Evolutionary conservation across 768 basidiomycete genomes (phyloP).

Genomic region (Agrocybe praecox): DNA sequence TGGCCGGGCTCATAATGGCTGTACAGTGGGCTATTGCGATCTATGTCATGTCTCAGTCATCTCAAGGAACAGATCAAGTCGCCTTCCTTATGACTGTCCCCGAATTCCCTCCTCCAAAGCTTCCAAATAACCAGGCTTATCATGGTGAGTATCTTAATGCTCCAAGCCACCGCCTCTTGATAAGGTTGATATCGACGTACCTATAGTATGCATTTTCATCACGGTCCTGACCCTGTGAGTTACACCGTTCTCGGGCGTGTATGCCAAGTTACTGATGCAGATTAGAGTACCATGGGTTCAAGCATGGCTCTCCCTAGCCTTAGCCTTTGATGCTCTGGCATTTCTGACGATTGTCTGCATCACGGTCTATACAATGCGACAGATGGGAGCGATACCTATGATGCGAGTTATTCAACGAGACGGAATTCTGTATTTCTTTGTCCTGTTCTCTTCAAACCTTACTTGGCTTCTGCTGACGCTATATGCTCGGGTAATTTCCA

Average conservation of each 20-base stretch:
- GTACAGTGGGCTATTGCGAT: conserved; percentile 2
- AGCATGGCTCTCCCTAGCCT: conserved; percentile 6
- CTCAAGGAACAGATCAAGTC: conserved; percentile 5
- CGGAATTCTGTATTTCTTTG: conserved; percentile 9
- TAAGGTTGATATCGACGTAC: neutral
- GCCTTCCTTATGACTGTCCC: conserved; percentile 7
- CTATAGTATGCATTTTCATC: conserved; percentile 6
- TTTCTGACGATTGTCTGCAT: conserved; percentile 6
- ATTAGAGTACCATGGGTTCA: neutral
- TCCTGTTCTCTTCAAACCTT: conserved; percentile 9
- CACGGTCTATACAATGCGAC: neutral
- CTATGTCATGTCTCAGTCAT: conserved; percentile 9
- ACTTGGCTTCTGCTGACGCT: conserved; percentile 6
- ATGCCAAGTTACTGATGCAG: neutral
- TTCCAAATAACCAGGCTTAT: conserved; percentile 5
- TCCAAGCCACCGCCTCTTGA: neutral
- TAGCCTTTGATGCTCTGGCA: conserved; percentile 6
- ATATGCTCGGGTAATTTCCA: conserved; percentile 4
- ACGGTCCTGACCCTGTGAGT: conserved; percentile 4
- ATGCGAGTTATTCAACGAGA: conserved; percentile 6
- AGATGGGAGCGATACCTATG: conserved; percentile 1
- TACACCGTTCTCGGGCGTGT: too few relatives aligned
- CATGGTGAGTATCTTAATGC: neutral
- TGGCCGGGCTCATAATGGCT: neutral
- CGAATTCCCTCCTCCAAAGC: neutral